Conservation (phyloP, 345 rosid species). For the Ricinus communis region DNA sequence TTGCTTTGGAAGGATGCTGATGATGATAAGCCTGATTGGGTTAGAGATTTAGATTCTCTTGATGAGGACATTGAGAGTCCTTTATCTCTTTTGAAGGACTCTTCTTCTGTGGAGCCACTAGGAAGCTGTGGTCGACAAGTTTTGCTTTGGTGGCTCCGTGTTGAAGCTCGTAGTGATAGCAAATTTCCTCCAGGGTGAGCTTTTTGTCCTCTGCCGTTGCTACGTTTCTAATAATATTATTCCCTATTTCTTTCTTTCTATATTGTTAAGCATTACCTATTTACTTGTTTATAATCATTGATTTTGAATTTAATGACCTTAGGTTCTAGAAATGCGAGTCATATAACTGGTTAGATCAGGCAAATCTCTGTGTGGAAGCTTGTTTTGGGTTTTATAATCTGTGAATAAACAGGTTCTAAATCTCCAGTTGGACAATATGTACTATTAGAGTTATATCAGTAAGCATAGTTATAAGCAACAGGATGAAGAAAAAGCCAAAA, state of each 20-base stretch:
- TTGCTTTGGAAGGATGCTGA: slow-evolving; percentile 78
- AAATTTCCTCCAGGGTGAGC: slow-evolving; percentile 92
- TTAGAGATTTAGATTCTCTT: slow-evolving; percentile 57
- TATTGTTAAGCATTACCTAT: background rate
- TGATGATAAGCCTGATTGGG: slow-evolving; percentile 74
- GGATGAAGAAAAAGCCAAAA: background rate
- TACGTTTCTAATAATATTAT: background rate
- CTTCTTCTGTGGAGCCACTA: slow-evolving; percentile 80
- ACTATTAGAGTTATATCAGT: background rate
- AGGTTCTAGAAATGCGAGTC: slow-evolving; percentile 12
- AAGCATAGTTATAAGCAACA: background rate
- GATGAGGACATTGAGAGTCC: slow-evolving; percentile 69
- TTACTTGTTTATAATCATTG: slow-evolving; percentile 5
- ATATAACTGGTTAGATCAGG: background rate
- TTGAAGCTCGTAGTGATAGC: slow-evolving; percentile 99
- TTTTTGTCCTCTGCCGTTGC: slow-evolving; percentile 12
- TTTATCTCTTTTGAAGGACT: slow-evolving; percentile 63
- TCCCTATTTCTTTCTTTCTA: background rate
- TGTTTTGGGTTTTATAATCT: background rate
- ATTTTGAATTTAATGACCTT: background rate
- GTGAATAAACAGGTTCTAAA: background rate
- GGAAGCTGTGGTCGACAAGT: slow-evolving; percentile 94
- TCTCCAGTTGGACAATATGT: background rate
- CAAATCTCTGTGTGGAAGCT: background rate
- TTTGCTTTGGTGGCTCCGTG: slow-evolving; percentile 98